Evolutionary conservation across 108 stramenopile species (phyloP).

Genomic region (Fragilariopsis cylindrus): DNA sequence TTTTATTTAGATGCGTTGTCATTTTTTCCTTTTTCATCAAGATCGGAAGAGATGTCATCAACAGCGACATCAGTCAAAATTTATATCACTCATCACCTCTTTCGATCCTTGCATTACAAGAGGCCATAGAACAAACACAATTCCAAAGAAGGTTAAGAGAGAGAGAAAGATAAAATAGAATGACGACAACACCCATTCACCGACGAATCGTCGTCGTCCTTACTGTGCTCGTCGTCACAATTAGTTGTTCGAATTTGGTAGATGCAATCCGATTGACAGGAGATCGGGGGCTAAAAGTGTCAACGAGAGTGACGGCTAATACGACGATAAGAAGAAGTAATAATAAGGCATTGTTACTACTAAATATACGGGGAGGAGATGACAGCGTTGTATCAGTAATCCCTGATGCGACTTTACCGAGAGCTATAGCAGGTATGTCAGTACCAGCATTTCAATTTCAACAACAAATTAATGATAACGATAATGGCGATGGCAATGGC

Average conservation of each 20-base stretch:
- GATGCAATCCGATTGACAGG: not conserved
- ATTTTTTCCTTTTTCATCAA: too few species aligned
- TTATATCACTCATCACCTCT: too few species aligned
- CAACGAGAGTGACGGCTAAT: not conserved
- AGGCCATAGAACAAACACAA: too few species aligned
- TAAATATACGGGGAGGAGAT: not conserved
- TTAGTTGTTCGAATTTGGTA: not conserved
- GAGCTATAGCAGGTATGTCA: conserved; percentile 24
- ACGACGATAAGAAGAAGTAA: too few species aligned
- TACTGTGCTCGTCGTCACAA: not conserved
- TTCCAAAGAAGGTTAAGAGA: too few species aligned
- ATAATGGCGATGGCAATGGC: not conserved
- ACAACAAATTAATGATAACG: not conserved
- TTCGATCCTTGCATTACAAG: too few species aligned
- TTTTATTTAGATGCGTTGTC: too few species aligned
- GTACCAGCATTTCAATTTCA: conserved; percentile 15
- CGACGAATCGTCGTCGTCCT: not conserved
- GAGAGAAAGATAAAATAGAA: too few species aligned
- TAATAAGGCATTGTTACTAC: not conserved
- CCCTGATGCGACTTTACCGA: conserved; percentile 18
- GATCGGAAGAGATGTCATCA: too few species aligned
- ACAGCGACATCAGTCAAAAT: too few species aligned
- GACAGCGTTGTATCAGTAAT: conserved; percentile 7
- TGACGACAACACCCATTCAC: not conserved
- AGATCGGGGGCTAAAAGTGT: not conserved